Percentiles rank a stretch among this genome's conserved stretches.
phyloP scores from a whole-genome alignment of 257 asterid species.

The Petrea volubilis region DNA sequence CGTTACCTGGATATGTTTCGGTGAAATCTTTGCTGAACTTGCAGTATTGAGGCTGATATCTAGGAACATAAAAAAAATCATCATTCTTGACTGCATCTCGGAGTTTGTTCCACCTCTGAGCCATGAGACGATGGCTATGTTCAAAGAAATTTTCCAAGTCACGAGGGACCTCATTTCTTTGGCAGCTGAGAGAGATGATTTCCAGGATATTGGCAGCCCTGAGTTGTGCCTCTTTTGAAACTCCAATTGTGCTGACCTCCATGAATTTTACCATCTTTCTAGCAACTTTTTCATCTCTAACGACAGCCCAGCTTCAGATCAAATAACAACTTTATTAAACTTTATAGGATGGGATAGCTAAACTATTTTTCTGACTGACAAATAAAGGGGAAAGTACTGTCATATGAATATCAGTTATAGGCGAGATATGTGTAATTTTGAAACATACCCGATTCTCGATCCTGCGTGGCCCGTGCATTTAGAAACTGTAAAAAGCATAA shows the following conservation, averaged over 20 bases:
- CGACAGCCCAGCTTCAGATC: slow-evolving; percentile 85
- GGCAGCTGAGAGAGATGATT: slow-evolving; percentile 59
- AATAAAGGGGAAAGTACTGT: too few species aligned
- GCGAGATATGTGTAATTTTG: too few species aligned
- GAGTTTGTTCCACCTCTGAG: slow-evolving; percentile 59
- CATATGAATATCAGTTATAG: too few species aligned
- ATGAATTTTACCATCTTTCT: slow-evolving; percentile 71
- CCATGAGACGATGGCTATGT: slow-evolving; percentile 39
- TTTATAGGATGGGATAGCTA: too few species aligned
- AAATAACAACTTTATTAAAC: too few species aligned
- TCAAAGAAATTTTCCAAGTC: slow-evolving; percentile 55
- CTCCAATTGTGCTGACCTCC: slow-evolving; percentile 77
- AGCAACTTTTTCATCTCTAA: slow-evolving; percentile 61
- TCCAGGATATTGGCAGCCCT: slow-evolving; percentile 68
- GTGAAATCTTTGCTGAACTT: slow-evolving; percentile 36
- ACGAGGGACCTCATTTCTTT: slow-evolving; percentile 5
- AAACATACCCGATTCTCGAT: slow-evolving; percentile 93
- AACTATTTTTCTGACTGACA: too few species aligned
- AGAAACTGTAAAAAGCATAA: slow-evolving; percentile 86
- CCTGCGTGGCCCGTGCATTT: slow-evolving; percentile 96
- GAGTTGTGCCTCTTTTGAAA: slow-evolving; percentile 80
- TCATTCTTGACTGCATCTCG: slow-evolving; percentile 35
- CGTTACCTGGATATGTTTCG: slow-evolving; percentile 65
- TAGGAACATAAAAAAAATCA: slow-evolving; percentile 38
- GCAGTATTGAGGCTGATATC: slow-evolving; percentile 57